Base-by-base conservation (phyloP, 768 basidiomycete species). In the Leucosporidium creatinivorum region DNA sequence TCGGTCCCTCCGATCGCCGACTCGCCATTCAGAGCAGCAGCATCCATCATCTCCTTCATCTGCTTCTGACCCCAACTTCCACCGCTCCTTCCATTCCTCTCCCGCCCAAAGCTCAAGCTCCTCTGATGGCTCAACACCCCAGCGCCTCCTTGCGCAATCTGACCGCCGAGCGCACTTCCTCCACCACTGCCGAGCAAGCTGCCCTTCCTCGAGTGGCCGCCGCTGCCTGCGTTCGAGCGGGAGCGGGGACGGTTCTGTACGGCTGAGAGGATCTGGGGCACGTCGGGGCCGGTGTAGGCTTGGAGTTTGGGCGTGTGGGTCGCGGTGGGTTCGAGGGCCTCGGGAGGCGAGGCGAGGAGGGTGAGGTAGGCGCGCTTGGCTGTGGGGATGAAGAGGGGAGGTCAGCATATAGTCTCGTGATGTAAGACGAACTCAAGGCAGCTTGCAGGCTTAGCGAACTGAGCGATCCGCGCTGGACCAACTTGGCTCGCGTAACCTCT, bases 341-440 rank as follows among this genome's bases (percentile, higher is more conserved):
- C 55, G 88, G 91, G 67, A 87, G 92, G 76, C 85, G 86, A 31
- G 89, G 91, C 54, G 75, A 98, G 82, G 51, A 91, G 87, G 65
- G 87, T 85, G 49, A 99, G 87, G 81, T 97, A 99, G 65, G 93
- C 93, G 73, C 89, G 87, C 80, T 97, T 97, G 69, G 93, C 93
- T 93, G 80, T 36, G 71, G 10, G 28, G 70, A 57, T 62, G 66
- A 44, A 13, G 3, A 3, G 13, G 15, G 10, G 39, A 8, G 13
- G 39, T 44, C 39, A 44, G 39, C 39, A 44, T 12, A 4, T 25
- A 3, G 3, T n/a, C 49, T 50, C n/a, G 17, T 4, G 18, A 4
- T 50, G 5, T 6, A 50, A n/a, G 49, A 17, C n/a, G n/a, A n/a
- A n/a, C n/a, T n/a, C n/a, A n/a, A n/a, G n/a, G n/a, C n/a, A n/a